Percentiles rank a stretch among this genome's conserved stretches.
These are phyloP conservation scores for Alternaria postmessia DNA, from an alignment of 2,329 filamentous ascomycete species.

Conservation along the genomic window DNA sequence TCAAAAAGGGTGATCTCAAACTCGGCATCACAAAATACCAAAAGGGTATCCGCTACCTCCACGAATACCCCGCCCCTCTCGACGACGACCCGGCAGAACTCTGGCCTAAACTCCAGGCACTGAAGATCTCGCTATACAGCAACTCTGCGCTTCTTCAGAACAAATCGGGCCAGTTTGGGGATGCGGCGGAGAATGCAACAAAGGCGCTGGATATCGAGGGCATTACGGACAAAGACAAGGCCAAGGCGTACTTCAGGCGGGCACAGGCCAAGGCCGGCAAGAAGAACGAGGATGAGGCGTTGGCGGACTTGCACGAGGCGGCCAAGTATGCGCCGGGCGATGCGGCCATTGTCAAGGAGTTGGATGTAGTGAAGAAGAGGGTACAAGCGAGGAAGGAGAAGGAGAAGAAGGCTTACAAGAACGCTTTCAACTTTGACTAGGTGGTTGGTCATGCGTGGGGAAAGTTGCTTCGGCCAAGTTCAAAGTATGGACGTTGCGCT, in stretches of 20 bases:
- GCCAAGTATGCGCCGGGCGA: conserved; percentile 69
- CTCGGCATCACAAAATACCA: conserved; percentile 90
- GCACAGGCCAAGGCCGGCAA: conserved; percentile 76
- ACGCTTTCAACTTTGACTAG: conserved; percentile 72
- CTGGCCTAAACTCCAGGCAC: conserved; percentile 70
- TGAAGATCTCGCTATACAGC: conserved; percentile 86
- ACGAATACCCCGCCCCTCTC: conserved; percentile 76
- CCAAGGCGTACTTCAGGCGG: conserved; percentile 87
- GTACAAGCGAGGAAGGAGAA: conserved; percentile 77
- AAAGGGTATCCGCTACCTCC: conserved; percentile 88
- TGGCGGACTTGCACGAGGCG: conserved; percentile 56
- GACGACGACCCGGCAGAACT: conserved; percentile 76
- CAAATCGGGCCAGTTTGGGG: conserved; percentile 77
- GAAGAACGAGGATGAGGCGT: conserved; percentile 84
- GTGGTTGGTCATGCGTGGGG: neutral
- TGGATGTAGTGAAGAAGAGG: conserved; percentile 78
- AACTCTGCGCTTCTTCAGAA: conserved; percentile 87
- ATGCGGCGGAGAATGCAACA: conserved; percentile 73
- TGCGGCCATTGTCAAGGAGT: conserved; percentile 76
- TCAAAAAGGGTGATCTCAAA: conserved; percentile 77
- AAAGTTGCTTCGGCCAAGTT: neutral
- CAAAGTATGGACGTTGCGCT: neutral
- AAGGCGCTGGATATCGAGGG: conserved; percentile 73
- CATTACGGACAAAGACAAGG: conserved; percentile 77
- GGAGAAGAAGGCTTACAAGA: conserved; percentile 92